Percentiles rank a stretch among this genome's conserved stretches.
phyloP scores from a whole-genome alignment of 257 asterid genomes.

The Forsythia suspensa region DNA sequence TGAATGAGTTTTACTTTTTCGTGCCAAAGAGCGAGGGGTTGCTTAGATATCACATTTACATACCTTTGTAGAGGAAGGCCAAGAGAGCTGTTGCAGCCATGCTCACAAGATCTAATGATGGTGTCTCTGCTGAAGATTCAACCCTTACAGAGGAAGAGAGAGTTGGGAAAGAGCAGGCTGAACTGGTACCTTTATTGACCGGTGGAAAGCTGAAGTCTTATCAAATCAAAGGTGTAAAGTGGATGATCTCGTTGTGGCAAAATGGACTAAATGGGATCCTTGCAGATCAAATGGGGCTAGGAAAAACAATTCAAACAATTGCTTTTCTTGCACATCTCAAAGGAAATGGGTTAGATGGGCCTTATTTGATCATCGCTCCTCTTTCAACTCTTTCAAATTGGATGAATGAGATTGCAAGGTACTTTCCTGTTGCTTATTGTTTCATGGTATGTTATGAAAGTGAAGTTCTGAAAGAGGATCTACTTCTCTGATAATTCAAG shows the following conservation, averaged over 20 bases:
- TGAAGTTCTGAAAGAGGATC: constrained; percentile 1
- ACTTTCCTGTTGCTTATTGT: constrained; percentile 11
- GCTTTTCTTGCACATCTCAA: constrained; percentile 94
- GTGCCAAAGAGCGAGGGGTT: neutral
- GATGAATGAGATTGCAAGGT: constrained; percentile 88
- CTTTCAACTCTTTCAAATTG: constrained; percentile 97
- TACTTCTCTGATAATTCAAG: constrained; percentile 12
- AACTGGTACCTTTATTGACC: constrained; percentile 84
- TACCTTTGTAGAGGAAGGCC: constrained; percentile 60
- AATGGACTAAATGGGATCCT: constrained; percentile 97
- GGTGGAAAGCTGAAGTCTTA: constrained; percentile 94
- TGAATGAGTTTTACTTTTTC: neutral
- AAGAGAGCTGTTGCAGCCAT: constrained; percentile 95
- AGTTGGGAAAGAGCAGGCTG: constrained; percentile 78
- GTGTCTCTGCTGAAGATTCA: constrained; percentile 55
- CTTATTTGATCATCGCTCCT: constrained; percentile 92
- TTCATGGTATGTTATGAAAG: neutral
- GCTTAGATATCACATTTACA: neutral
- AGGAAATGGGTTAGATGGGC: constrained; percentile 94
- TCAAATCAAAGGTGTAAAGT: constrained; percentile 93
- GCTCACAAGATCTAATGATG: constrained; percentile 81
- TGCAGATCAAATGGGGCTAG: constrained; percentile 99
- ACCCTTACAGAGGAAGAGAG: constrained; percentile 72
- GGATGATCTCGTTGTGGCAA: constrained; percentile 99
- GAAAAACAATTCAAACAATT: constrained; percentile 95